phyloP scores from a whole-genome alignment of 2,329 filamentous ascomycete species.

The Aspergillus ustus region DNA sequence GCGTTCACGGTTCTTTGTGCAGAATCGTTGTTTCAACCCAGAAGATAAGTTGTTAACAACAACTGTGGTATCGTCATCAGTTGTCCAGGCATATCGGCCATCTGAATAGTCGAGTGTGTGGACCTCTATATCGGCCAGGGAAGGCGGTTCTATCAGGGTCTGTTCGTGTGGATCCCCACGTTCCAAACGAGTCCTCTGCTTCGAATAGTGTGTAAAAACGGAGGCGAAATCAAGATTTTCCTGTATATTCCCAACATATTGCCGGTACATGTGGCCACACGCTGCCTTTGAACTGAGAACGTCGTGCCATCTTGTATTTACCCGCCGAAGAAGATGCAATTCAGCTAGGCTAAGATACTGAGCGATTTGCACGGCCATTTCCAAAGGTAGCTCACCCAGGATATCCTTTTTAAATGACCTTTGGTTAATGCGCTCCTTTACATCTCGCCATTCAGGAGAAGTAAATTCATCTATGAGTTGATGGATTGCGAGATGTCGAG shows the following conservation, averaged over 20 bases:
- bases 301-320: conserved; percentile 39
- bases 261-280: conserved; percentile 23
- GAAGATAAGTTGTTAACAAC: conserved; percentile 22
- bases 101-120: conserved; percentile 24
- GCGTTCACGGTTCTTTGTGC: conserved; percentile 29
- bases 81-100: conserved; percentile 28
- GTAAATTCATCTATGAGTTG: conserved; percentile 34
- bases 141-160: not conserved
- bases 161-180: conserved; percentile 27
- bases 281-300: conserved; percentile 34
- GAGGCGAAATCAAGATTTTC: not conserved
- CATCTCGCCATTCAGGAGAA: conserved; percentile 37
- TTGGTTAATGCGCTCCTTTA: conserved; percentile 27
- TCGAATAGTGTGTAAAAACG: conserved; percentile 25
- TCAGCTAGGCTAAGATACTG: conserved; percentile 34
- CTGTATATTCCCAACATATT: conserved; percentile 19
- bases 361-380: conserved; percentile 36
- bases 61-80: conserved; percentile 17
- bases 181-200: conserved; percentile 29
- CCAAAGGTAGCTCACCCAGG: conserved; percentile 37
- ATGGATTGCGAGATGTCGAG: conserved; percentile 29
- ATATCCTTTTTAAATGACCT: conserved; percentile 38
- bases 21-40: conserved; percentile 19
- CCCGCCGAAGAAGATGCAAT: conserved; percentile 33
- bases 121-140: conserved; percentile 2